These are phyloP conservation scores for Candida gorgasii DNA, from an alignment of 805 yeast species.

Conservation along the genomic window DNA sequence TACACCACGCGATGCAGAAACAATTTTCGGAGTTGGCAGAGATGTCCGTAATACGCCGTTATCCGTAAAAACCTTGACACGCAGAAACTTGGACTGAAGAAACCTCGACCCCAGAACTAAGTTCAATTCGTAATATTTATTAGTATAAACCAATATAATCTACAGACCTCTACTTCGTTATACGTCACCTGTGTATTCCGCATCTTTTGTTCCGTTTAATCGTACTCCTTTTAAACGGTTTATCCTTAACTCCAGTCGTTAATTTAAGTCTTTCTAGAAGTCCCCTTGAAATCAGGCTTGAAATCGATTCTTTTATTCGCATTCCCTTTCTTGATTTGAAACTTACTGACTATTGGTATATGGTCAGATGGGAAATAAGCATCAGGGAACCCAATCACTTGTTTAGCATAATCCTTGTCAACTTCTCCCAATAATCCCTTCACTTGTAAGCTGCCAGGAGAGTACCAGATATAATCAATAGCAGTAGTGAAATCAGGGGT, in stretches of 20 bases:
- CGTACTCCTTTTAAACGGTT: not conserved
- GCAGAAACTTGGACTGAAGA: too few species aligned
- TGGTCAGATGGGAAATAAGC: conserved; percentile 95
- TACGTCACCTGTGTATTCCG: not conserved
- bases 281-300: conserved; percentile 47
- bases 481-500: conserved; percentile 92
- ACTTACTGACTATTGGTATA: conserved; percentile 78
- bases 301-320: conserved; percentile 39
- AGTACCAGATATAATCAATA: conserved; percentile 95
- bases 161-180: not conserved
- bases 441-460: conserved; percentile 77
- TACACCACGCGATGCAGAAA: too few species aligned
- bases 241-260: too few species aligned
- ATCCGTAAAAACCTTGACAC: too few species aligned
- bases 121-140: conserved; percentile 3
- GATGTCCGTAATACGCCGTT: too few species aligned
- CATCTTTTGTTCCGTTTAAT: not conserved
- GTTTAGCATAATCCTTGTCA: conserved; percentile 72
- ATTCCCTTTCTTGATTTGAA: conserved; percentile 61
- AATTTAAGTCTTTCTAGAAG: conserved; percentile 39
- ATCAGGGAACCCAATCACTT: conserved; percentile 89
- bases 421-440: conserved; percentile 84
- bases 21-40: too few species aligned
- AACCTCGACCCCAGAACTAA: too few species aligned
- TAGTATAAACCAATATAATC: conserved; percentile 3